These are phyloP conservation scores for Plasmodium sp. DNA, from an alignment of 169 alveolate species.

Conservation along the genomic window DNA sequence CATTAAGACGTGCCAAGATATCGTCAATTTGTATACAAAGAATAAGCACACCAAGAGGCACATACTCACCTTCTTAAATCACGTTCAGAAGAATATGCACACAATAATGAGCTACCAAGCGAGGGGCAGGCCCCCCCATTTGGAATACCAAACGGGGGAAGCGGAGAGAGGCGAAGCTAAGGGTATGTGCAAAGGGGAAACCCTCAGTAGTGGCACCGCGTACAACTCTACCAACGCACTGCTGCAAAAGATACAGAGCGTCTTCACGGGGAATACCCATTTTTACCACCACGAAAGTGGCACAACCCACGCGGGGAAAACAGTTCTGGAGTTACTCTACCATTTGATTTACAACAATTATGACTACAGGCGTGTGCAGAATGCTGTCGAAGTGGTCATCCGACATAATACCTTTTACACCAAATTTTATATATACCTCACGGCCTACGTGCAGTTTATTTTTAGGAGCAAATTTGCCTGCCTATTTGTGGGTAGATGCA, in stretches of 20 bases:
- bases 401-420: conserved; percentile 5
- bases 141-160: background rate
- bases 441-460: conserved; percentile 30
- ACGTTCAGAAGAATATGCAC: background rate
- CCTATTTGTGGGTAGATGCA: conserved; percentile 3
- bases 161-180: background rate
- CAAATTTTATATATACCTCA: conserved; percentile 40
- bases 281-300: background rate
- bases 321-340: conserved; percentile 17
- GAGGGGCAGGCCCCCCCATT: background rate
- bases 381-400: conserved; percentile 2
- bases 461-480: conserved; percentile 10
- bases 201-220: background rate
- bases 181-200: background rate
- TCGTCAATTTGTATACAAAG: conserved; percentile 53
- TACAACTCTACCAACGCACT: background rate
- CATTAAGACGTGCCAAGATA: conserved; percentile 55
- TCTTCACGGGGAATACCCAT: conserved; percentile 10
- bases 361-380: conserved; percentile 19
- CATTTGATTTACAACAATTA: conserved; percentile 16
- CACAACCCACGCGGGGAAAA: background rate
- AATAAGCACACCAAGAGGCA: conserved; percentile 50
- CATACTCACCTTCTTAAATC: conserved; percentile 28
- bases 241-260: background rate
- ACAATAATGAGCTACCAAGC: conserved; percentile 10